Conservation (phyloP, 805 yeast species). For the Candida tallmaniae region DNA sequence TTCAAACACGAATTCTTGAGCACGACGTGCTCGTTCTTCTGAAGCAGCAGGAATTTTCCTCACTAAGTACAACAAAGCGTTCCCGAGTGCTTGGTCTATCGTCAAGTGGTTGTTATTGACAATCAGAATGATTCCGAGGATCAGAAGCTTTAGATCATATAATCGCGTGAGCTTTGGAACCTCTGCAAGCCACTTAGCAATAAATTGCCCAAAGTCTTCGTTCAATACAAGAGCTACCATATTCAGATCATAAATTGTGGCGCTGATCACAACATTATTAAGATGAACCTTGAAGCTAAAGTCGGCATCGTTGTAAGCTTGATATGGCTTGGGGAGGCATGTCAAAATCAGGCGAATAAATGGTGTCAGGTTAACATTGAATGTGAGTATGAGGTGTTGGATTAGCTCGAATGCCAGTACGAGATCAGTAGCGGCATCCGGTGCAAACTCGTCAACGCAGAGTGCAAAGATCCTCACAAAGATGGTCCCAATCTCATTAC, state of each 20-base stretch:
- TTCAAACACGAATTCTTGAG: conserved; percentile 44
- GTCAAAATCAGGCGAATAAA: no score
- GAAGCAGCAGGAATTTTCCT: conserved; percentile 70
- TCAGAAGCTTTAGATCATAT: conserved; percentile 73
- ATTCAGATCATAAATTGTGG: conserved; percentile 57
- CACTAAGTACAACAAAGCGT: conserved; percentile 24
- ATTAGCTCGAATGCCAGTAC: no score
- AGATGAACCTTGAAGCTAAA: conserved; percentile 44
- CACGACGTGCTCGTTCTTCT: conserved; percentile 55
- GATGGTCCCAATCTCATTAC: no score
- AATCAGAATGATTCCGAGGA: conserved; percentile 58
- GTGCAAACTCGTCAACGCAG: no score
- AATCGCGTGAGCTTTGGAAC: conserved; percentile 60
- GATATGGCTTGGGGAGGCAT: no score
- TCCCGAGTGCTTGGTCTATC: conserved; percentile 4
- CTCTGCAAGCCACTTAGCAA: conserved; percentile 57
- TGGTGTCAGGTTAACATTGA: no score
- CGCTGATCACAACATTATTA: conserved; percentile 59
- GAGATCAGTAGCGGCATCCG: no score
- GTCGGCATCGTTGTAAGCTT: conserved; percentile 28
- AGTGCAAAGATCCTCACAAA: no score
- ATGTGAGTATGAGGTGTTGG: no score
- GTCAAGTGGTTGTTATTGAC: conserved; percentile 22
- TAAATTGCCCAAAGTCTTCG: conserved; percentile 46
- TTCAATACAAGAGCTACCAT: conserved; percentile 45